phyloP scores from a whole-genome alignment of 345 rosid species.

The Anacardium occidentale region DNA sequence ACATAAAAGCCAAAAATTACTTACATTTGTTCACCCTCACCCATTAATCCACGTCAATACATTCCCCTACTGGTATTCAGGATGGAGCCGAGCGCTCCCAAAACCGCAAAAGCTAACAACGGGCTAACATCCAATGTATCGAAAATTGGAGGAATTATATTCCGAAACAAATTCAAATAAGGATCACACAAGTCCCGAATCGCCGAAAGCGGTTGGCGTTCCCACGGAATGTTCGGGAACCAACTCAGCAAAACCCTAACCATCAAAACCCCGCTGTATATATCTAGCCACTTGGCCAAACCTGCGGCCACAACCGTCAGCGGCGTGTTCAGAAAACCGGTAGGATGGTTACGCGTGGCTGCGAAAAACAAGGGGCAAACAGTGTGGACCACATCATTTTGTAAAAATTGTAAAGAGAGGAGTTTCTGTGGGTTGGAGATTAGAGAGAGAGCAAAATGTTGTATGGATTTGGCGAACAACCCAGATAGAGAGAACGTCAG shows the following conservation, averaged over 20 bases:
- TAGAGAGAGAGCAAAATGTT: conserved; percentile 29
- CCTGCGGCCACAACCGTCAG: conserved; percentile 85
- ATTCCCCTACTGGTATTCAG: conserved; percentile 48
- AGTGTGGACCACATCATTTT: conserved; percentile 20
- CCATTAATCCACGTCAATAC: conserved; percentile 20
- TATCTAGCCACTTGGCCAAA: conserved; percentile 80
- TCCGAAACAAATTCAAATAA: conserved; percentile 81
- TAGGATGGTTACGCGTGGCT: conserved; percentile 45
- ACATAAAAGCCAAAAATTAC: neutral
- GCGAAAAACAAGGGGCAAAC: conserved; percentile 68
- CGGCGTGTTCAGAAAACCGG: conserved; percentile 64
- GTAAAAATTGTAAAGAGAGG: conserved; percentile 20
- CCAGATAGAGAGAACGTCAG: conserved; percentile 24
- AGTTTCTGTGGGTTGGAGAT: conserved; percentile 30
- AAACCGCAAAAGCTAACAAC: conserved; percentile 70
- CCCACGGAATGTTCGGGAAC: conserved; percentile 97
- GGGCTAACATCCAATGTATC: conserved; percentile 86
- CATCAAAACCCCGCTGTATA: conserved; percentile 84
- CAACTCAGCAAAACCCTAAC: conserved; percentile 91
- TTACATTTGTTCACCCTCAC: neutral
- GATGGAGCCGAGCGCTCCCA: conserved; percentile 71
- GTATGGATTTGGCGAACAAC: conserved; percentile 31
- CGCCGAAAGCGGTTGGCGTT: conserved; percentile 77
- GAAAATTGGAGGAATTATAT: conserved; percentile 72
- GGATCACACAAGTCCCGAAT: conserved; percentile 87